Base-by-base conservation (phyloP, 1,284 basidiomycete species). In the Coniophora puteana region DNA sequence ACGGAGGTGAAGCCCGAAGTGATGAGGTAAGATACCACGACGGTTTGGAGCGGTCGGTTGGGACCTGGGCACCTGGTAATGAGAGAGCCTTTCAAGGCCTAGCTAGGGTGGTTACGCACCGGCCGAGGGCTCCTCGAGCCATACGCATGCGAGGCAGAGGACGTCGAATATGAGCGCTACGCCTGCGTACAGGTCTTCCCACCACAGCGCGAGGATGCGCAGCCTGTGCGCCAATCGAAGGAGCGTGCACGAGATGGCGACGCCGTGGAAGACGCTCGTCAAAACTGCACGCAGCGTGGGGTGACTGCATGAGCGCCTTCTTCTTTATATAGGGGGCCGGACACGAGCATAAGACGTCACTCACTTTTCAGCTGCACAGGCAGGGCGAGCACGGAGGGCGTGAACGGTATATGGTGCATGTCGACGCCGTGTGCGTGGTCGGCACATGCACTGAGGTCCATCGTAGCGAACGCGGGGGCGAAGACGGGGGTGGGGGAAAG, bases 101-200 rank as follows among this genome's bases (percentile, higher is more conserved):
- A n/a, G 14, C 17, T 18, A 31, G 2, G 17, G n/a, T 24, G 14
- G 20, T 49, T 27, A 47, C 46, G 23, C 16, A 62, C 58, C 1
- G 57, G 44, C n/a, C n/a, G n/a, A n/a, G n/a, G n/a, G n/a, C n/a
- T n/a, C n/a, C n/a, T n/a, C n/a, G n/a, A 31, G 8, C 29, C 29
- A 31, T 31, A n/a, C 7, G n/a, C 8, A 7, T 7, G 20, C 29
- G 20, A 31, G n/a, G n/a, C 29, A 31, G 8, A 18, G n/a, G 8
- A 31, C n/a, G n/a, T 31, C 29, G n/a, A 31, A 31, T 18, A 31
- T 7, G 20, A 31, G 29, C 7, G 29, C 29, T 7, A 31, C n/a
- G n/a, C 8, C 20, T 6, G 29, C 29, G n/a, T 18, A 31, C 20
- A 18, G n/a, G n/a, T 31, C 29, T 14, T 31, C 29, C 29, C 29